A percentile compares a stretch with the other conserved stretches of the same genome.
These are phyloP conservation scores for Linderniella brevidens DNA, from an alignment of 257 asterid species.

Conservation along the genomic window DNA sequence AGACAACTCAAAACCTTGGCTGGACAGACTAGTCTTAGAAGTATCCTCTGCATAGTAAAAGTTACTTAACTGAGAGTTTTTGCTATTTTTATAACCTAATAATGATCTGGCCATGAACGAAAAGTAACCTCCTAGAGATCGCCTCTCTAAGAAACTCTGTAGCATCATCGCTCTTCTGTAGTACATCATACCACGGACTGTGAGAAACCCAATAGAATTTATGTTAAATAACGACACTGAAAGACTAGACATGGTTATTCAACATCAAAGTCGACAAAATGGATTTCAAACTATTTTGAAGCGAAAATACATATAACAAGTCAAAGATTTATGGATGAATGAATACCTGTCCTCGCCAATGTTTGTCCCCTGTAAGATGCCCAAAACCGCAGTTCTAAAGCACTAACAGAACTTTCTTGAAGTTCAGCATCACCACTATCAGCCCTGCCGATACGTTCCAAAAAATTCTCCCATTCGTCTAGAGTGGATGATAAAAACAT, in stretches of 20 bases:
- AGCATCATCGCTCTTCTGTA: constrained; percentile 95
- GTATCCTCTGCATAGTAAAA: constrained; percentile 30
- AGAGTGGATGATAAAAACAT: constrained; percentile 1
- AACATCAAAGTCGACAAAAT: constrained; percentile 2
- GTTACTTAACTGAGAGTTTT: constrained; percentile 11
- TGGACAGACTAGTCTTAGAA: constrained; percentile 32
- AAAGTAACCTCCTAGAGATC: constrained; percentile 59
- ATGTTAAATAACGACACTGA: neutral
- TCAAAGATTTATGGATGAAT: neutral
- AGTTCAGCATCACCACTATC: constrained; percentile 66
- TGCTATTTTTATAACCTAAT: neutral
- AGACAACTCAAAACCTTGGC: constrained; percentile 72
- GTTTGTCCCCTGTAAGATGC: constrained; percentile 98
- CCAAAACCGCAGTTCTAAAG: constrained; percentile 96
- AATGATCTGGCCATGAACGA: constrained; percentile 1
- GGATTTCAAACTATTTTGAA: constrained; percentile 2
- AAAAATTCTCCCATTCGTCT: constrained; percentile 96
- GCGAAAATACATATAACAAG: neutral
- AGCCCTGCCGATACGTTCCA: constrained; percentile 75
- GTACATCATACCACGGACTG: constrained; percentile 99
- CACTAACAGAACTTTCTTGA: constrained; percentile 53
- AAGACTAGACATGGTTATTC: neutral
- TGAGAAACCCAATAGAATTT: constrained; percentile 13
- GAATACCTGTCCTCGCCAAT: constrained; percentile 82
- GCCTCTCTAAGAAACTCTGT: constrained; percentile 78